Base-by-base conservation (phyloP, 495 filamentous ascomycete genomes). In the Aspergillus nanangensis region DNA sequence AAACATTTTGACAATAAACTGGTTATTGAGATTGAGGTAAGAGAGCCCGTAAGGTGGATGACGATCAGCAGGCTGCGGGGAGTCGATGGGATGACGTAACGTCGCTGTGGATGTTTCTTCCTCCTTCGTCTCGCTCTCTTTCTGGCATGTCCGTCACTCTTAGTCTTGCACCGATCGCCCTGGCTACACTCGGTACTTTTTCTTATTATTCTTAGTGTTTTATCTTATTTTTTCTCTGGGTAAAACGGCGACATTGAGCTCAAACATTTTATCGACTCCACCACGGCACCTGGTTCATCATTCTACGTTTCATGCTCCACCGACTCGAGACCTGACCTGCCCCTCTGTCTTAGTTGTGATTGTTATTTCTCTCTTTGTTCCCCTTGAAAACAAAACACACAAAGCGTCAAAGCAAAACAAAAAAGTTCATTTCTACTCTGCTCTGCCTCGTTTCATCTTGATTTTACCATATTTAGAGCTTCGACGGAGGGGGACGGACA, bases 271-370 rank as follows among this genome's bases (percentile, higher is more conserved):
- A 7, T 11, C 25, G 5, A 11, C 25, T 29, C 25, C 25, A 29
- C 25, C 25, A 11, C 7, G 25, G 29, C 15, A 25, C 11, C 39
- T 20, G 8, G 5, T n/a, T 21, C 24, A 32, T 22, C 31, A 13
- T 31, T 36, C 29, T 27, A 18, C 41, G 41, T 44, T 35, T 44
- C 41, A 44, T 15, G 31, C 9, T 44, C 41, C 41, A 44, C 41
- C 18, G 29, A 7, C 41, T 34, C 8, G 2, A 44, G 27, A 18
- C 11, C 11, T 29, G 8, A 19, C 45, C 42, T 46, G 10, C 51
- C 38, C 31, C 31, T 23, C 24, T 17, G n/a, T 23, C n/a, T 5
- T 41, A 8, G 1, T 18, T 38, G 15, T 32, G 14, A 34, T 35
- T 11, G 22, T 44, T n/a, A 9, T 34, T 17, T 14, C 11, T 7